Evolutionary conservation across 2,329 filamentous ascomycete genomes (phyloP).

Genomic region (Biscogniauxia mediterranea): DNA sequence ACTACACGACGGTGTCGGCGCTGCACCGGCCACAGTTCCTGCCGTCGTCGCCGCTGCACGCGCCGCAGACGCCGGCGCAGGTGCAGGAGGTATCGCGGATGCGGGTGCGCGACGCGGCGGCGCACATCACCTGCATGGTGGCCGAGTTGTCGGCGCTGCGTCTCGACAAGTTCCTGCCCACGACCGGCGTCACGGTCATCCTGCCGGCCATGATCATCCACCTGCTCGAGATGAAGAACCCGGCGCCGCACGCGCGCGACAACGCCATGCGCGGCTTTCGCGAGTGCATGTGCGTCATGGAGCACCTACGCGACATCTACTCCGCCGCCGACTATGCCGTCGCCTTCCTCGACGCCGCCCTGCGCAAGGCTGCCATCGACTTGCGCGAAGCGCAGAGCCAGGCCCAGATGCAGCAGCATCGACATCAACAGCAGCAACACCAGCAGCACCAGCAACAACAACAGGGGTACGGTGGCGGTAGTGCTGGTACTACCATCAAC

Average conservation of each 20-base stretch:
- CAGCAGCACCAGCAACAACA: not conserved
- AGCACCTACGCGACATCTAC: conserved; percentile 83
- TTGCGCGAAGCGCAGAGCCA: conserved; percentile 42
- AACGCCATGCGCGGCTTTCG: conserved; percentile 78
- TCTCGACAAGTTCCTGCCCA: conserved; percentile 78
- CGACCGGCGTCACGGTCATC: conserved; percentile 86
- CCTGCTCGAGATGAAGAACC: conserved; percentile 86
- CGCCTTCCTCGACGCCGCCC: conserved; percentile 87
- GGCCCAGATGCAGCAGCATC: conserved; percentile 2
- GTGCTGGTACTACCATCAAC: conserved; percentile 23
- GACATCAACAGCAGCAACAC: not conserved
- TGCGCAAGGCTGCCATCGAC: conserved; percentile 81
- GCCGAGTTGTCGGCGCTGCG: conserved; percentile 70
- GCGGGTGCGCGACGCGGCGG: conserved; percentile 79
- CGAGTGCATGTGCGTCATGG: conserved; percentile 89
- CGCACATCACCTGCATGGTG: conserved; percentile 82
- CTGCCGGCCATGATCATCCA: conserved; percentile 93
- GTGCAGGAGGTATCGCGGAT: conserved; percentile 79
- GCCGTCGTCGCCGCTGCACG: conserved; percentile 62
- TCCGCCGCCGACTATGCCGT: conserved; percentile 95
- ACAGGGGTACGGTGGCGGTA: conserved; percentile 22
- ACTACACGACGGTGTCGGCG: conserved; percentile 86
- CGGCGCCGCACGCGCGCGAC: conserved; percentile 67
- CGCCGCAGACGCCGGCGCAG: conserved; percentile 57
- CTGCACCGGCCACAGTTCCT: conserved; percentile 89